These are phyloP conservation scores for Medicago arabica DNA, from an alignment of 306 rosid species.

Conservation along the genomic window DNA sequence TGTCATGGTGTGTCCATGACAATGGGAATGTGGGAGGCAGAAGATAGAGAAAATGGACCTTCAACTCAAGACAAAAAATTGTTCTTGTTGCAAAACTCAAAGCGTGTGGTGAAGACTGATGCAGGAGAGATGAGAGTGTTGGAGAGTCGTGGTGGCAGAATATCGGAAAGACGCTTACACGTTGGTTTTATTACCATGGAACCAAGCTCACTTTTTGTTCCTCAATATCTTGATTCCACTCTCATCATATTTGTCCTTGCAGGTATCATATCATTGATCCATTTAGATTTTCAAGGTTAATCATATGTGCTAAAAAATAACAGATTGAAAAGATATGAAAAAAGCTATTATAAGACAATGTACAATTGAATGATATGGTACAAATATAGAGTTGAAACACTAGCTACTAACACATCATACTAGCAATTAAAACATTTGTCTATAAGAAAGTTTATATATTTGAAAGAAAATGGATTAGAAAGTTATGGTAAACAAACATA, in stretches of 20 bases:
- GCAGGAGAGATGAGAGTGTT: slow-evolving; percentile 88
- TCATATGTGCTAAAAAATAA: background rate
- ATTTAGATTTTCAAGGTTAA: background rate
- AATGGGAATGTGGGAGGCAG: slow-evolving; percentile 39
- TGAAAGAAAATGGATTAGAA: too few species aligned
- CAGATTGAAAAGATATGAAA: too few species aligned
- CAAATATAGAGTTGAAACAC: too few species aligned
- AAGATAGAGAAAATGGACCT: slow-evolving; percentile 14
- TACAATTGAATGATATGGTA: too few species aligned
- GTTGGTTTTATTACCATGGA: slow-evolving; percentile 88
- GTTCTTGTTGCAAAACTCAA: slow-evolving; percentile 60
- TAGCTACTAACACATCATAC: too few species aligned
- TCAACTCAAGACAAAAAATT: slow-evolving; percentile 31
- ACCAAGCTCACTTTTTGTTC: slow-evolving; percentile 75
- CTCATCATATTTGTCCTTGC: slow-evolving; percentile 63
- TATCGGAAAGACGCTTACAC: slow-evolving; percentile 58
- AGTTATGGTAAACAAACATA: too few species aligned
- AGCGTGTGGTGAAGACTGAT: slow-evolving; percentile 59
- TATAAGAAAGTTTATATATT: too few species aligned
- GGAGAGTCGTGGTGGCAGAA: slow-evolving; percentile 46
- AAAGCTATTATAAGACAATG: too few species aligned
- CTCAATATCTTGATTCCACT: slow-evolving; percentile 78
- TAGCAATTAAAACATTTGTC: too few species aligned
- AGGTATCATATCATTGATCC: slow-evolving; percentile 49
- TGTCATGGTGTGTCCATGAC: slow-evolving; percentile 59